phyloP scores from a whole-genome alignment of 2,329 filamentous ascomycete genomes.

The Cytospora leucostoma region DNA sequence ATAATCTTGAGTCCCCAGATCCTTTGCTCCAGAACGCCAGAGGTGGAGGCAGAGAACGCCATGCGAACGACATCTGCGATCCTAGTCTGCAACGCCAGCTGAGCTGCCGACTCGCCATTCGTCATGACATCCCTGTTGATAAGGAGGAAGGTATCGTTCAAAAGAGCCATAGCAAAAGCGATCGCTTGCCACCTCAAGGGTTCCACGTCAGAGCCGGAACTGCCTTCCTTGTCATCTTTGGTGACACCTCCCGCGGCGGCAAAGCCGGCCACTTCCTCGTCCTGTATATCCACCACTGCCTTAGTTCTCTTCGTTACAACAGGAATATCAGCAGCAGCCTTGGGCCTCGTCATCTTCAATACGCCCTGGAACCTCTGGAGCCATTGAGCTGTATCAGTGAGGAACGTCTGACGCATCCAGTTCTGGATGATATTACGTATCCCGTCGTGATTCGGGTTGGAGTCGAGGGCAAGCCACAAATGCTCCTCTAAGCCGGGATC shows the following conservation, averaged over 20 bases:
- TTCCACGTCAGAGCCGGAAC: constrained; percentile 70
- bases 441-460: constrained; percentile 71
- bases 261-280: constrained; percentile 96
- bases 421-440: constrained; percentile 87
- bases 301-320: constrained; percentile 49
- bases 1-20: constrained; percentile 94
- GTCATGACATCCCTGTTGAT: constrained; percentile 77
- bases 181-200: constrained; percentile 93
- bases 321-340: constrained; percentile 55
- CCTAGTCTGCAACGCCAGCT: constrained; percentile 75
- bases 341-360: constrained; percentile 80
- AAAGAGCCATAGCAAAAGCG: constrained; percentile 87
- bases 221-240: constrained; percentile 57
- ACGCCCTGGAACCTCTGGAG: constrained; percentile 85
- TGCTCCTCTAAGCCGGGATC: constrained; percentile 82
- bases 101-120: constrained; percentile 76
- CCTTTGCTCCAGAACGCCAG: constrained; percentile 84
- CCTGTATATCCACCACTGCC: constrained; percentile 76
- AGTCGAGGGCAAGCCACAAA: constrained; percentile 86
- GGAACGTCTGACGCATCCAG: constrained; percentile 89
- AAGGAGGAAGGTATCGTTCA: constrained; percentile 78
- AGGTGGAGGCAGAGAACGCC: constrained; percentile 96
- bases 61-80: constrained; percentile 94
- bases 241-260: constrained; percentile 68
- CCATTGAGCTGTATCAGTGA: constrained; percentile 81